Evolutionary conservation across 1,139 yeast species (phyloP), one percentile per base, ranked within the genome.

Genomic region (Scheffersomyces insectosa): DNA sequence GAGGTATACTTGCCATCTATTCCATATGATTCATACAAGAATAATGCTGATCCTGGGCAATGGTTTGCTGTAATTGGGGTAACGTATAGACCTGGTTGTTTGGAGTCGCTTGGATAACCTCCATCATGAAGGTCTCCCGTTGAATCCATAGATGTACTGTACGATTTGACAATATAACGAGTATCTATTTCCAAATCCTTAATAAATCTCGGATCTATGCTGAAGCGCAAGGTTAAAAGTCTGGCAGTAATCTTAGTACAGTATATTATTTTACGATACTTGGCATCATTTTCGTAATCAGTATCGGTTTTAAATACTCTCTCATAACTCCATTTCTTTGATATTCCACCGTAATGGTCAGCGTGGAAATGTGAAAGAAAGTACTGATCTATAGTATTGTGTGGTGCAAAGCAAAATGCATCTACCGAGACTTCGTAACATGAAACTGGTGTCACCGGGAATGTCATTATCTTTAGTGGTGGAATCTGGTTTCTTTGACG

Each of bases 41-140:
- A 86, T 0, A 93, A 79, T 0, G 82, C 89, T 1, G 97, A 88
- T 2, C 99, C 99, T 1, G 98, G 98, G 62, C 99, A 93, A 63
- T 93, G 99, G 53, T 93, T 91, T 0, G 98, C 99, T 49, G 88
- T 88, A 8, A 86, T 65, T 8, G 84, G 71, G 0, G 83, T 77
- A 0, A 88, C 90, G 38, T 73, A 72, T 1, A 88, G 62, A 0
- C 78, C 72, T 0, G 82, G 81, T 2, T 66, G 61, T 1, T 77
- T 54, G 16, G 55, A 14, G 20, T 31, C 12, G 5, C 23, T 14
- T 8, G 48, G 49, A 13, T 42, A 33, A 3, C 58, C 58, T 4
- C 54, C 55, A 32, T 53, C 56, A n/a, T 44, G 11, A 31, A 31
- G 34, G 14, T 31, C 15, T 31, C 7, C 12, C 5, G n/a, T 33